These are phyloP conservation scores for Penicillium psychrofluorescens DNA, from an alignment of 495 filamentous ascomycete genomes.

Conservation along the genomic window DNA sequence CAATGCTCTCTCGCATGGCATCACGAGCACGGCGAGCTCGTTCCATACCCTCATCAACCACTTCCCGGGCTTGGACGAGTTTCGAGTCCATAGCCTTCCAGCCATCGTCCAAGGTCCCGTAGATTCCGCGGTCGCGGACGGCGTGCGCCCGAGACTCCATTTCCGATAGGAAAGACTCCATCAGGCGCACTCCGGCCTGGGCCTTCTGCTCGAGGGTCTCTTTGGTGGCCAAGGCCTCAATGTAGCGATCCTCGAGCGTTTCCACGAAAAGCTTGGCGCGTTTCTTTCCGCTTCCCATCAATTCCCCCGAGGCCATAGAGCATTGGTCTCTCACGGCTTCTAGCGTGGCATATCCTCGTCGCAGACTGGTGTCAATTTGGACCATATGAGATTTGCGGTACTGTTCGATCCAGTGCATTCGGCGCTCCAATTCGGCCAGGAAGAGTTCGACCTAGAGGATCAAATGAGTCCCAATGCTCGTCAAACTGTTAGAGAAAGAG, in stretches of 20 bases:
- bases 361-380: slow-evolving; percentile 73
- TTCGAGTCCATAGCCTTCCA: slow-evolving; percentile 67
- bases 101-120: slow-evolving; percentile 57
- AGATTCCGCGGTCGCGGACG: slow-evolving; percentile 54
- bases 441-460: slow-evolving; percentile 72
- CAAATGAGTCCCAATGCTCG: slow-evolving; percentile 9
- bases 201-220: slow-evolving; percentile 89
- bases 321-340: slow-evolving; percentile 84
- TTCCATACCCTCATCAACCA: slow-evolving; percentile 81
- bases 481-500: not conserved
- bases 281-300: slow-evolving; percentile 79
- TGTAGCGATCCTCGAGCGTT: slow-evolving; percentile 84
- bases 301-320: slow-evolving; percentile 80
- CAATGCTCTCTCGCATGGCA: slow-evolving; percentile 68
- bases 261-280: slow-evolving; percentile 86
- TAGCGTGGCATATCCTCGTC: slow-evolving; percentile 73
- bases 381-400: slow-evolving; percentile 77
- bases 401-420: slow-evolving; percentile 81
- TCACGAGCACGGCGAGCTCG: slow-evolving; percentile 71
- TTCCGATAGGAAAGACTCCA: slow-evolving; percentile 76
- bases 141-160: slow-evolving; percentile 77
- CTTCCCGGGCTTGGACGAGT: slow-evolving; percentile 64
- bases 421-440: slow-evolving; percentile 76
- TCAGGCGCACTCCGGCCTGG: slow-evolving; percentile 73
- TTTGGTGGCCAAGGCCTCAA: slow-evolving; percentile 77